Conservation (phyloP, 106 monocot genomes). For the Dendrobium catenatum region DNA sequence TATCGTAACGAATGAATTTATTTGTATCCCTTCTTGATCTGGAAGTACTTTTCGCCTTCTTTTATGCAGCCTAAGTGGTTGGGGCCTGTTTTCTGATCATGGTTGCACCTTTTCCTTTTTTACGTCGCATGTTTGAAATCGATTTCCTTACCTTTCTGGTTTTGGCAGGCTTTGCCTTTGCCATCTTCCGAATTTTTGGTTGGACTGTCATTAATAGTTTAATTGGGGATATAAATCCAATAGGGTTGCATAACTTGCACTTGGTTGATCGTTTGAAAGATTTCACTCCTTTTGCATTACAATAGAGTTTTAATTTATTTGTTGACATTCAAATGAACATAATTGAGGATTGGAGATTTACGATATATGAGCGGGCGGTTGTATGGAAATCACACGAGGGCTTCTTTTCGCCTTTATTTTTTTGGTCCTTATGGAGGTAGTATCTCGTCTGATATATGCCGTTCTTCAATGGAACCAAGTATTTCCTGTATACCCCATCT, state of each 20-base stretch:
- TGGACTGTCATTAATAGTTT: background rate
- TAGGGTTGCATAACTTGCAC: background rate
- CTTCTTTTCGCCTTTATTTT: too few relatives aligned
- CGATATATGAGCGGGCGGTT: too few relatives aligned
- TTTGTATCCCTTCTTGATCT: background rate
- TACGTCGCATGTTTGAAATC: background rate
- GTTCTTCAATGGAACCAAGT: too few relatives aligned
- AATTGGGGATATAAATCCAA: background rate
- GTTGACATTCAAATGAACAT: too few relatives aligned
- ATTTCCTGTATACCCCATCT: too few relatives aligned
- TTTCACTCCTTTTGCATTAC: too few relatives aligned
- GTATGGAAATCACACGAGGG: too few relatives aligned
- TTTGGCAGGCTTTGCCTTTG: background rate
- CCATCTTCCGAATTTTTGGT: background rate
- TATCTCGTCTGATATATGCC: too few relatives aligned
- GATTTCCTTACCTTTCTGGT: background rate
- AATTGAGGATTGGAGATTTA: too few relatives aligned
- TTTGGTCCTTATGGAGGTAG: too few relatives aligned
- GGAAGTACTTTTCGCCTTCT: background rate
- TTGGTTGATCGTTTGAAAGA: background rate
- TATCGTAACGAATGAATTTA: background rate
- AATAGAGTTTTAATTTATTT: too few relatives aligned
- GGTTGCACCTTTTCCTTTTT: background rate
- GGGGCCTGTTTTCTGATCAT: background rate
- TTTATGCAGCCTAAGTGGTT: background rate